Base-by-base conservation (phyloP, 2,329 filamentous ascomycete species). In the Conoideocrella luteorostrata region DNA sequence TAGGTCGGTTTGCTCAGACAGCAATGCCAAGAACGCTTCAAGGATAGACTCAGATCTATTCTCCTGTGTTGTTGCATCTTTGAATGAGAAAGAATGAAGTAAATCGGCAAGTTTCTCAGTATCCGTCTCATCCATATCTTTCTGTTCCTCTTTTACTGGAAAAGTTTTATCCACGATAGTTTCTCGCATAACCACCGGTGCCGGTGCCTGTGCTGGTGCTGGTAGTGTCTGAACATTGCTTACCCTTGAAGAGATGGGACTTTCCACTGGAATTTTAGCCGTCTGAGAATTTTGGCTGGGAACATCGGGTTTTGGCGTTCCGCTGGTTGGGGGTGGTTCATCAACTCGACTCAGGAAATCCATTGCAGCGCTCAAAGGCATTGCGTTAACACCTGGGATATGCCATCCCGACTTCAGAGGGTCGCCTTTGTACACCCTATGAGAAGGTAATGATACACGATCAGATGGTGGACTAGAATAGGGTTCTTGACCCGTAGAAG, bases 31-130 rank as follows among this genome's bases (percentile, higher is more conserved):
- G 33, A 47, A 47, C 6, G 7, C 37, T 7, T 47, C 43, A 4
- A 47, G 22, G 11, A 47, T 39, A 13, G 39, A 30, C 17, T 21
- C 39, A 10, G 36, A 39, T 30, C 15, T 4, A 35, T 44, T 7
- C 21, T 11, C 41, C 11, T 18, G 17, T 9, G 4, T 7, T 4
- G 29, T 20, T 21, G 5, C 13, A 18, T 47, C 46, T 12, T 42
- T 41, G 15, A 47, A 47, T 6, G 46, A 42, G 20, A 45, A 47
- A 3, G 43, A 45, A 18, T 30, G 4, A 11, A 47, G 35, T 7
- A 47, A 17, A 9, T 35, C 30, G 4, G 43, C 20, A 36, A 47
- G 39, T 32, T 35, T 5, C 10, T 34, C 41, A 11, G 26, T 36
- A 24, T 44, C 39, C 11, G 11, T 17, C 32, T 43, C 45, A 30